Evolutionary conservation across 2,329 filamentous ascomycete species (phyloP), one percentile per base, ranked within the genome.

Genomic region (Aspergillus sp.): DNA sequence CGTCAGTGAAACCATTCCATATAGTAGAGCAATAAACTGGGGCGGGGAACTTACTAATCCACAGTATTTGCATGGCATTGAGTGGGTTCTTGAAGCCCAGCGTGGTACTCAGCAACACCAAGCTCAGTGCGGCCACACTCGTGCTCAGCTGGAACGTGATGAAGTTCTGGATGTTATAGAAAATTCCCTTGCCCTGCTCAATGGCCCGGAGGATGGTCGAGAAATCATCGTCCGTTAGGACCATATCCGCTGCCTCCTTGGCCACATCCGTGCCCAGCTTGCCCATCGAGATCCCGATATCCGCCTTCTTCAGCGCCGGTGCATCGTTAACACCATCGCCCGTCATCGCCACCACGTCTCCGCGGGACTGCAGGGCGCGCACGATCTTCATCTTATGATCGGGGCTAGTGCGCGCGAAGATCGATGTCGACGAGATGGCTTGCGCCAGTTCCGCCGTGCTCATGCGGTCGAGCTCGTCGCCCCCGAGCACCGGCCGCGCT

Each of bases 101-200:
- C 57, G 88, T 85, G 29, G 89, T 96, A 74, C 90, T 96, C 60
- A 98, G 70, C 56, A 98, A 81, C 12, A 98, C 93, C 45, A 98
- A 76, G 48, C 86, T 88, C 55, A 98, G 74, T 51, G 93, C 89
- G 46, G 94, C 93, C 19, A 94, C 93, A 64, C 89, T 96, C 42
- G 93, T 98, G 68, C 90, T 96, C 48, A 98, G 79, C 72, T 98
- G 94, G 70, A 98, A 98, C 0, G 93, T 97, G 53, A 98, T 78
- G 71, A 98, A 98, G 68, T 98, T 98, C 64, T 98, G 93, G 56
- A 98, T 97, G 67, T 98, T 98, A 78, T 93, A 95, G 71, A 98
- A 98, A 57, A 98, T 98, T 46, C 90, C 93, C 69, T 98, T 98
- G 69, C 93, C 94, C 72, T 98, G 93, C 67, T 98, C 93, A 52